Percentiles rank a stretch among this genome's conserved stretches.
These are phyloP conservation scores for Eimeria falciformis DNA, from an alignment of 169 alveolate genomes.

Conservation along the genomic window DNA sequence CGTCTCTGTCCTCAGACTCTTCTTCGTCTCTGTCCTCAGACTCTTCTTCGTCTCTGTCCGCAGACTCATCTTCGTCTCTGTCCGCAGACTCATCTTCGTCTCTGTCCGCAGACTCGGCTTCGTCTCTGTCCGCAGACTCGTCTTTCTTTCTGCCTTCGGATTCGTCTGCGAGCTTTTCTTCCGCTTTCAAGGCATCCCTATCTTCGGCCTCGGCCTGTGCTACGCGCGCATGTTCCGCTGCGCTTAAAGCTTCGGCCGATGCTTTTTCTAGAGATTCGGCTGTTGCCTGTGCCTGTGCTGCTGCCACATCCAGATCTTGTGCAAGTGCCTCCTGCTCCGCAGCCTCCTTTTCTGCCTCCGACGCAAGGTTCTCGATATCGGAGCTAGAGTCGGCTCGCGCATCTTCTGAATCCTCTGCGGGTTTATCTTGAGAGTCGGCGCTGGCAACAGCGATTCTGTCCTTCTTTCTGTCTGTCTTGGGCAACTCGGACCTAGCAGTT, in stretches of 20 bases:
- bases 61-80: not conserved
- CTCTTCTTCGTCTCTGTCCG: not conserved
- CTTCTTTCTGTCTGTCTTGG: not conserved
- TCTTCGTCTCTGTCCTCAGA: not conserved
- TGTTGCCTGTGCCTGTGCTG: constrained; percentile 33
- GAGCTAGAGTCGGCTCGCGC: not conserved
- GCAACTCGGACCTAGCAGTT: not conserved
- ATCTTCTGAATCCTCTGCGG: not conserved
- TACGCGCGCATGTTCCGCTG: constrained; percentile 27
- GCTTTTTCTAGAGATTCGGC: constrained; percentile 55
- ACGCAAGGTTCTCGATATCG: not conserved
- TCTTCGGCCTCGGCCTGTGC: not conserved
- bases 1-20: not conserved
- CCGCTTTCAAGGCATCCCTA: not conserved
- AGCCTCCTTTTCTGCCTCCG: not conserved
- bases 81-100: not conserved
- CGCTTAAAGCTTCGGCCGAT: constrained; percentile 16
- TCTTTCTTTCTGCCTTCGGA: not conserved
- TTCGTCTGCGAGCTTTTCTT: not conserved
- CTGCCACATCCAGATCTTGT: constrained; percentile 39
- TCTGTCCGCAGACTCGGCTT: not conserved
- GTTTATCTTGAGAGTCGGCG: not conserved
- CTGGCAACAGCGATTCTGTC: not conserved
- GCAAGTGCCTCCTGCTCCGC: constrained; percentile 19
- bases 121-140: not conserved